Base-by-base conservation (phyloP, 1,139 yeast species). In the Debaryomyces coudertii region DNA sequence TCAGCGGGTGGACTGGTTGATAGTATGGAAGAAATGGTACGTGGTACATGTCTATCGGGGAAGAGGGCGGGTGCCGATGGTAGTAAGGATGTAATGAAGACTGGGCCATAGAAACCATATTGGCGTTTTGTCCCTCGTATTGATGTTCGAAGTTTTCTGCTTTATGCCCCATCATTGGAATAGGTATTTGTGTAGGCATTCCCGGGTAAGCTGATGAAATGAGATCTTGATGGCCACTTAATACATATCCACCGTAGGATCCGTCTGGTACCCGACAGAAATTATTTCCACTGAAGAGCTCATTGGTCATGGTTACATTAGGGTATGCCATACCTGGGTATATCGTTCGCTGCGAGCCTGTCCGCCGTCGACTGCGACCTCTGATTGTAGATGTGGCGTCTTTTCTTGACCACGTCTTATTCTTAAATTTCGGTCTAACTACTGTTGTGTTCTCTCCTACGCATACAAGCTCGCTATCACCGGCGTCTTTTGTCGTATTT, bases 401-500 rank as follows among this genome's bases (percentile, higher is more conserved):
- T 24, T 38, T 38, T 9, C 25, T 28, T 4, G 25, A 20, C 41
- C 41, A 38, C 16, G 34, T 38, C 27, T 28, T 29, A 20, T 28
- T 38, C 16, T 18, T 50, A 29, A 53, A 47, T 9, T 43, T 45
- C 15, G 56, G 55, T 40, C 49, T 53, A 30, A 46, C 47, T 24
- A 53, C 48, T 7, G 47, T 47, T 7, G 50, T 43, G 34, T 48
- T 51, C 36, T 51, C 49, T 15, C 57, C 58, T 9, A 53, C 56
- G 18, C 45, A 45, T 6, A 54, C 38, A 12, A 22, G 33, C 16
- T 28, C 38, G 18, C 34, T 12, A 5, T 16, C 22, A 6, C 14
- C 23, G 11, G 28, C 23, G 15, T 11, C 36, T 4, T 5, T 8
- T 29, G 33, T 31, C 3, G 14, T 37, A 9, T 39, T 43, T 14